Evolutionary conservation across 2,329 filamentous ascomycete genomes (phyloP).

Genomic region (Metarhizium humberi): DNA sequence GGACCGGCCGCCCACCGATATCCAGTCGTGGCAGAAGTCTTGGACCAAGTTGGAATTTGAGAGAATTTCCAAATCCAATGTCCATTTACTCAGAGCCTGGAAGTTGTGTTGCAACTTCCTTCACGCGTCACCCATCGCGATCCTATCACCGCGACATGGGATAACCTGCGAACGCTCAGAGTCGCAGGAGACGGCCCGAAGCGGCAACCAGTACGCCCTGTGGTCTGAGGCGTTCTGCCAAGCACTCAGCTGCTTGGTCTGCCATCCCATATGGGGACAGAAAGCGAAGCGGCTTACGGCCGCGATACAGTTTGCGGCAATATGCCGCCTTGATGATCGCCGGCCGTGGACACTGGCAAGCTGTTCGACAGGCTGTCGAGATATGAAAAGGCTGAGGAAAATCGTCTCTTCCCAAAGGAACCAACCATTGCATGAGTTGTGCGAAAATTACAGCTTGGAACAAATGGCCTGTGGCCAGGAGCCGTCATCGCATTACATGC

Average conservation of each 20-base stretch:
- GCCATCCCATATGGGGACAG: conserved; percentile 1
- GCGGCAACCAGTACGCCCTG: background rate
- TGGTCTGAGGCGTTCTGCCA: conserved; percentile 3
- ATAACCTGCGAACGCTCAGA: background rate
- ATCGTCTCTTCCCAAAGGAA: background rate
- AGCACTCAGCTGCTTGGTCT: background rate
- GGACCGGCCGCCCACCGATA: background rate
- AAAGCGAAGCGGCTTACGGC: background rate
- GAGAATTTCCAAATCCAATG: background rate
- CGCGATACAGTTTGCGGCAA: conserved; percentile 1
- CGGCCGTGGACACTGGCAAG: conserved; percentile 1
- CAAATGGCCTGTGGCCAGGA: background rate
- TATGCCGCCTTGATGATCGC: conserved; percentile 1
- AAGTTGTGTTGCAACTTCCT: background rate
- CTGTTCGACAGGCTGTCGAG: background rate
- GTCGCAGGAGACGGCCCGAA: background rate
- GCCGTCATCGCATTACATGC: background rate
- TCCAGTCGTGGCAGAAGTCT: background rate
- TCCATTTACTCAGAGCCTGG: conserved; percentile 1
- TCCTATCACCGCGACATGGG: background rate
- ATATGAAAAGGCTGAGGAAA: background rate
- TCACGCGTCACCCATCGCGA: background rate
- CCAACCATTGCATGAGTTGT: background rate
- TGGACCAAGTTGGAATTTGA: background rate
- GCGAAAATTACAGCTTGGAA: background rate